Conservation (phyloP, 345 rosid species). For the Euphorbia tirucalli region DNA sequence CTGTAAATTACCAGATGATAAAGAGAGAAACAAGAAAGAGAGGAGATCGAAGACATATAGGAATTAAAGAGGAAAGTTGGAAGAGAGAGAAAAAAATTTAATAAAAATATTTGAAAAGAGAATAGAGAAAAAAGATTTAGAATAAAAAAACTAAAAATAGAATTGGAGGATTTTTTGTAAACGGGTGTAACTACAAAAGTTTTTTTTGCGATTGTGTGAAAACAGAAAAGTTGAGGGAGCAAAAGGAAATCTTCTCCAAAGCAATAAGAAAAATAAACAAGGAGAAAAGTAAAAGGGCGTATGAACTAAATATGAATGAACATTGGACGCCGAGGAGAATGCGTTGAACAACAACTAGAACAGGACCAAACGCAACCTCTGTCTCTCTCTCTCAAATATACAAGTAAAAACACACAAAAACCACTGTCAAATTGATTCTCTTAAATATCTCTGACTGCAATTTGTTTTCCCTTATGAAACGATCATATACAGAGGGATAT, state of each 20-base stretch:
- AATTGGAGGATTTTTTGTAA: no score
- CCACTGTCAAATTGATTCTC: not conserved
- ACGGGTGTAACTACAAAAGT: no score
- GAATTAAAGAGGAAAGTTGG: no score
- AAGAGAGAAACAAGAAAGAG: no score
- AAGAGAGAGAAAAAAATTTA: no score
- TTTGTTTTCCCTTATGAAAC: not conserved
- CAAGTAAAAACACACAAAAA: not conserved
- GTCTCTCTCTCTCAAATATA: not conserved
- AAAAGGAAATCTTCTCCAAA: no score
- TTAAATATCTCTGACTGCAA: not conserved
- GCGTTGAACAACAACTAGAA: not conserved
- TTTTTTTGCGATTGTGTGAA: not conserved
- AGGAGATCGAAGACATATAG: no score
- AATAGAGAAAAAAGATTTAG: no score
- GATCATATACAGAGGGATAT: no score
- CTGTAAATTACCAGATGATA: no score
- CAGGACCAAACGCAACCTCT: not conserved
- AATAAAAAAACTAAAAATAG: no score
- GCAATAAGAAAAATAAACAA: not conserved
- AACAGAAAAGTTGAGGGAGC: not conserved
- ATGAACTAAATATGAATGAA: not conserved
- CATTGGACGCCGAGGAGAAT: not conserved
- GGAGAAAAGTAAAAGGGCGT: not conserved
- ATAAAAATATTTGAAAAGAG: no score